Base-by-base conservation (phyloP, 2,329 filamentous ascomycete species). In the Phoma herbarum region DNA sequence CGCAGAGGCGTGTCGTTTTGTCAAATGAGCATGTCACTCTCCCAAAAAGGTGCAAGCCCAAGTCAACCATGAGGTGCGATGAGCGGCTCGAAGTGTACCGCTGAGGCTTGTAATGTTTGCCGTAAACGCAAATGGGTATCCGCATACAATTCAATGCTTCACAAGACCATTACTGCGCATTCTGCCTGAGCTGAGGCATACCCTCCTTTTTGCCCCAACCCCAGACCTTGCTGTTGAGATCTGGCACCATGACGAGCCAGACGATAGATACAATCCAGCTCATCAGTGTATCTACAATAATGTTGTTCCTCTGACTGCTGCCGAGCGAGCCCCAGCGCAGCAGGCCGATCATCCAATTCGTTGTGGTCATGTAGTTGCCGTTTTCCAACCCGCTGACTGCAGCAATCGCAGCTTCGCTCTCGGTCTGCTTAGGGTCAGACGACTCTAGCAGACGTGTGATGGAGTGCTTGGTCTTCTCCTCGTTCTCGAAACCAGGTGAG, bases 381-480 rank as follows among this genome's bases (percentile, higher is more conserved):
- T 80, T 86, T 77, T 98, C 93, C 43, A 99, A 79, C 0, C 90
- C 91, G 42, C 80, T 79, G 50, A 99, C 87, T 0, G 91, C 83
- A 9, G 81, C 82, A 4, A 79, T 77, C 1, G 95, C 95, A 14
- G 96, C 92, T 59, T 90, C 84, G 5, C 95, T 89, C 5, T 92
- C 90, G 0, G 85, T 89, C 77, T 96, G 90, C 45, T 87, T 83
- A 14, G 89, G 89, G 74, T 99, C 95, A n/a, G 86, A 85, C 66
- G 91, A 88, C 78, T 98, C 95, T 44, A 98, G 79, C 51, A 89
- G 83, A 65, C 87, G 84, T 3, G 93, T 97, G 48, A 97, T 83
- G 5, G 84, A 86, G 8, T 93, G 94, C 78, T 98, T 98, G 26
- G 85, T 85, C 68, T 81, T 77, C 70, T 96, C 89, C 79, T 98